Percentiles rank a stretch among this genome's conserved stretches.
Evolutionary conservation across 106 monocot genomes (phyloP).

Genomic region (Amphibolis antarctica): DNA sequence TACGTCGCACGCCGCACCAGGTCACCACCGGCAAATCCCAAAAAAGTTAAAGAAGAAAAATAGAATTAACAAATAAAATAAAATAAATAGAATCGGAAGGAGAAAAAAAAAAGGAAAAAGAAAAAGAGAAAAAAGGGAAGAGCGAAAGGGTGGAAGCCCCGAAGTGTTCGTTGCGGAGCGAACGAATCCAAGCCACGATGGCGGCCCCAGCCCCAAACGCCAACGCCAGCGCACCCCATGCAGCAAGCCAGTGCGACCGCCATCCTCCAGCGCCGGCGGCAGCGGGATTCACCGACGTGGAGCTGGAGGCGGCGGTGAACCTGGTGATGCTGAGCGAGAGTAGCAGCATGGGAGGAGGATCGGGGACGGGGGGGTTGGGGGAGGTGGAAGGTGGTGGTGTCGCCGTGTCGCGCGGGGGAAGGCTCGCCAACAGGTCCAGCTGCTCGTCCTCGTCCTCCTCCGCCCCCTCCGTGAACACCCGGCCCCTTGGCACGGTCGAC

Average conservation of each 20-base stretch:
- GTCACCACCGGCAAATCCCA: too few species aligned
- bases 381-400: not conserved
- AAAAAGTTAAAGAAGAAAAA: too few species aligned
- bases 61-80: too few species aligned
- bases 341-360: not conserved
- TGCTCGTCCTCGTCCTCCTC: not conserved
- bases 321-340: constrained; percentile 11
- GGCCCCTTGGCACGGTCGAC: not conserved
- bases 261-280: not conserved
- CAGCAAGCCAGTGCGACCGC: not conserved
- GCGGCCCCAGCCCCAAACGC: not conserved
- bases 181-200: not conserved
- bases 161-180: not conserved
- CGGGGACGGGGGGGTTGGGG: not conserved
- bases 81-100: too few species aligned
- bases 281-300: constrained; percentile 1
- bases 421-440: not conserved
- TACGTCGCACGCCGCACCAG: too few species aligned
- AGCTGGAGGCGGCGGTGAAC: constrained; percentile 6
- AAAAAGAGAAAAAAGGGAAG: not conserved
- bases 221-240: not conserved
- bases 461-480: constrained; percentile 1
- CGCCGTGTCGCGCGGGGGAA: not conserved
- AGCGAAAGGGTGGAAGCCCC: not conserved
- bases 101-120: not conserved